Evolutionary conservation across 2,329 filamentous ascomycete genomes (phyloP), one percentile per base, ranked within the genome.

Genomic region (Stemphylium beticola): DNA sequence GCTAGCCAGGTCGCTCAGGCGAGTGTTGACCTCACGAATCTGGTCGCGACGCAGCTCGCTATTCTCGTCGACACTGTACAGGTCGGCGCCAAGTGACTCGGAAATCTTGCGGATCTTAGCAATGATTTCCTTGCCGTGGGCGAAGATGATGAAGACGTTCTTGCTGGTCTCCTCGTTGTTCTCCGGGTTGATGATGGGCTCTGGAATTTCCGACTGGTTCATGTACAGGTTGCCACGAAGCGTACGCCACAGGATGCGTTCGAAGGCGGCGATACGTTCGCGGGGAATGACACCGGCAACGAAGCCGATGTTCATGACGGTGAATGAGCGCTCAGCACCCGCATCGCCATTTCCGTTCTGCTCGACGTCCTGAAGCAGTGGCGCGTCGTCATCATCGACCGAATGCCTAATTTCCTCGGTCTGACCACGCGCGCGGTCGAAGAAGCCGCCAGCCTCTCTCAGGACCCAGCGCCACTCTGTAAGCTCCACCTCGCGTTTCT

Each of bases 81-180:
- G 85, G 72, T 96, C 92, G 51, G 96, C 95, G 58, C 93, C 91
- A 78, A 99, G 88, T 8, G 93, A 97, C 79, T 99, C 95, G 1
- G 93, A 98, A 58, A 99, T 98, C 84, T 97, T 98, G 72, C 95
- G 88, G 74, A 99, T 98, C 86, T 99, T 99, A 72, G 93, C 91
- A 68, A 99, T 87, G 66, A 99, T 96, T 78, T 98, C 93, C 78
- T 96, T 96, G 73, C 95, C 95, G 72, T 99, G 95, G 11, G 95
- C 95, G 69, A 99, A 99, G 76, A 99, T 99, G 72, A 99, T 93
- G 72, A 99, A 99, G 51, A 99, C 95, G 68, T 97, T 99, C 87
- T 99, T 99, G 81, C 90, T 87, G 67, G 96, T 84, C 61, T 91
- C 83, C 78, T 98, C 93, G 75, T 98, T 97, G 79, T 87, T 96